Percentiles rank a stretch among this genome's conserved stretches.
phyloP scores from a whole-genome alignment of 768 basidiomycete genomes.

The Termitomyces eurrhizus region DNA sequence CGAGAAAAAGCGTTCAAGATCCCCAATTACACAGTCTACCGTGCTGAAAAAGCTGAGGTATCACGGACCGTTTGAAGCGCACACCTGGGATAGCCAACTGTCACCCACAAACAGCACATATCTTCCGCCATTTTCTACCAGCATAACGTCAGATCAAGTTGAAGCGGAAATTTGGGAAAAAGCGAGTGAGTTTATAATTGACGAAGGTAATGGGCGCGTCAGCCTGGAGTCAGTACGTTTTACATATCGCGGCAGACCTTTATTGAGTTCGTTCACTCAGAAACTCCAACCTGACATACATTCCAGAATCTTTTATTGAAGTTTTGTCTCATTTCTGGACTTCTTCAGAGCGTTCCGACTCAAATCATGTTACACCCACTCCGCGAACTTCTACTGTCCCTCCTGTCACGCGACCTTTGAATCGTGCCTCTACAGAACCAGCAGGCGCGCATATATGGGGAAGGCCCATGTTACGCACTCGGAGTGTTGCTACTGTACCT shows the following conservation, averaged over 20 bases:
- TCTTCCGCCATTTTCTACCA: neutral
- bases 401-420: conserved; percentile 21
- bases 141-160: conserved; percentile 23
- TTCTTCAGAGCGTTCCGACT: conserved; percentile 32
- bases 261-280: conserved; percentile 23
- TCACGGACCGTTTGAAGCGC: conserved; percentile 1
- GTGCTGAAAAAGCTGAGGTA: conserved; percentile 16
- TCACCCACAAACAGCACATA: neutral
- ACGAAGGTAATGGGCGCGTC: conserved; percentile 46
- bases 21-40: conserved; percentile 13
- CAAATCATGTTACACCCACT: conserved; percentile 8
- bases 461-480: conserved; percentile 21
- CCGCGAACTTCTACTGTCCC: conserved; percentile 1
- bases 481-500: conserved; percentile 26
- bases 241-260: neutral
- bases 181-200: conserved; percentile 39
- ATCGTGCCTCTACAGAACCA: conserved; percentile 34
- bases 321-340: conserved; percentile 46
- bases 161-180: conserved; percentile 45
- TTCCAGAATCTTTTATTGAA: conserved; percentile 45
- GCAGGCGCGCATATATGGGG: conserved; percentile 14
- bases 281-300: conserved; percentile 36
- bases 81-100: neutral
- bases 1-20: conserved; percentile 30
- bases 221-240: conserved; percentile 45